Conservation (phyloP, 2,329 filamentous ascomycete species). For the Verticillium alfalfae region DNA sequence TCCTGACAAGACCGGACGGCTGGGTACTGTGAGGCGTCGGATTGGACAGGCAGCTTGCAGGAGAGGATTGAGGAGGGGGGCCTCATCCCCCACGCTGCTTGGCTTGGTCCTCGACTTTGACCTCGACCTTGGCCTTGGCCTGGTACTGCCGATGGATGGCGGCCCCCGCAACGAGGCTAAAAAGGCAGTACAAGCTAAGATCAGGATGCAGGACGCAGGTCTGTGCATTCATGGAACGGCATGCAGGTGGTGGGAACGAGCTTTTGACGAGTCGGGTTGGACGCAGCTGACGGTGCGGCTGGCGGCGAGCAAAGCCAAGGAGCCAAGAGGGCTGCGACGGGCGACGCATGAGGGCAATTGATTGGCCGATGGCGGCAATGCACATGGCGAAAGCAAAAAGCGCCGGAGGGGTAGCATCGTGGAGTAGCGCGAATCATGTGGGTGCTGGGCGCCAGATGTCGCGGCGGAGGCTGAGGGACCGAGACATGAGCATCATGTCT, state of each 20-base stretch:
- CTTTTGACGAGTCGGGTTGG: background rate
- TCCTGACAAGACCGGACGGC: background rate
- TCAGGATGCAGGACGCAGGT: background rate
- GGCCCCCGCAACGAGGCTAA: background rate
- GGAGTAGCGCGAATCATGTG: background rate
- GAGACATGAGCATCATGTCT: background rate
- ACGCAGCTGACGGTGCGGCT: background rate
- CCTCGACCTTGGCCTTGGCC: background rate
- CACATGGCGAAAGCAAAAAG: background rate
- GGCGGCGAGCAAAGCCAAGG: background rate
- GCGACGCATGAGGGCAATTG: background rate
- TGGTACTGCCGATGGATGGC: background rate
- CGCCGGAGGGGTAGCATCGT: background rate
- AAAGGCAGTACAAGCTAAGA: background rate
- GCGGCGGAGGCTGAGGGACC: background rate
- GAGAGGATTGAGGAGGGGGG: background rate
- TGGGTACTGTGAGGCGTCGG: background rate
- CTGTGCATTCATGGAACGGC: background rate
- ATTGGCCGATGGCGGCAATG: background rate
- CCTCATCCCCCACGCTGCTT: background rate
- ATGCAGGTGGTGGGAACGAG: background rate
- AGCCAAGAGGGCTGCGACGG: background rate
- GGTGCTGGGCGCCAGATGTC: background rate
- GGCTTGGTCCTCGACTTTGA: background rate
- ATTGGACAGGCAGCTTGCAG: background rate